A percentile compares a stretch with the other conserved stretches of the same genome.
These are phyloP conservation scores for Trichoderma breve DNA, from an alignment of 2,329 filamentous ascomycete genomes.

Conservation along the genomic window DNA sequence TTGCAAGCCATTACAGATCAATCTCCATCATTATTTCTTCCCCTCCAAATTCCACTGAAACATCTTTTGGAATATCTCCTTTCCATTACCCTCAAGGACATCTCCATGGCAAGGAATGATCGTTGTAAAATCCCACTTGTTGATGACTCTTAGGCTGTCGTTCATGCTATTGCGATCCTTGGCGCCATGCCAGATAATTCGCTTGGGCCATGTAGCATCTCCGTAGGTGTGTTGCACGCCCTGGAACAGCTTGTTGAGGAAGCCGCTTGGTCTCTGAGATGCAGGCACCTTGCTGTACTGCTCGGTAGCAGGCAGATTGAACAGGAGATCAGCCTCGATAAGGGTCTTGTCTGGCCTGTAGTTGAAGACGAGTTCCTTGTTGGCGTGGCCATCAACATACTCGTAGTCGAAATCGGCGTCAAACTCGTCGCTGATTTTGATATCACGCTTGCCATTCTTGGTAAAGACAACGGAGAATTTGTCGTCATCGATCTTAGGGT, in stretches of 20 bases:
- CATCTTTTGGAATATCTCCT: conserved; percentile 72
- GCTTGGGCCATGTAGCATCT: conserved; percentile 70
- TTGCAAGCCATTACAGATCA: neutral
- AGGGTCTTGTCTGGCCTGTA: conserved; percentile 77
- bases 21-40: conserved; percentile 11
- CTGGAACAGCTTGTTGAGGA: conserved; percentile 43
- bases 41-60: conserved; percentile 77
- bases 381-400: conserved; percentile 75
- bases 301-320: conserved; percentile 85
- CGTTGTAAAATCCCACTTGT: conserved; percentile 78
- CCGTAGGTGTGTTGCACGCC: conserved; percentile 61
- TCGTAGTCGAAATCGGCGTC: conserved; percentile 83
- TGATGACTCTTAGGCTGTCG: conserved; percentile 66
- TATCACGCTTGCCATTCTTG: conserved; percentile 49
- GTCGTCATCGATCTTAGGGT: conserved; percentile 48
- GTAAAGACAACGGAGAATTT: conserved; percentile 68
- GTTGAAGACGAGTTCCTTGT: conserved; percentile 84
- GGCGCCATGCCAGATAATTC: conserved; percentile 77
- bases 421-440: conserved; percentile 70
- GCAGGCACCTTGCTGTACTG: conserved; percentile 73
- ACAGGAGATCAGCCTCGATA: conserved; percentile 86
- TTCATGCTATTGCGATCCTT: conserved; percentile 67
- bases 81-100: conserved; percentile 70
- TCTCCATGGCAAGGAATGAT: conserved; percentile 94
- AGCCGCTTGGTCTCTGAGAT: conserved; percentile 32